Conservation (phyloP, 2,329 filamentous ascomycete species). For the Colletotrichum incanum region DNA sequence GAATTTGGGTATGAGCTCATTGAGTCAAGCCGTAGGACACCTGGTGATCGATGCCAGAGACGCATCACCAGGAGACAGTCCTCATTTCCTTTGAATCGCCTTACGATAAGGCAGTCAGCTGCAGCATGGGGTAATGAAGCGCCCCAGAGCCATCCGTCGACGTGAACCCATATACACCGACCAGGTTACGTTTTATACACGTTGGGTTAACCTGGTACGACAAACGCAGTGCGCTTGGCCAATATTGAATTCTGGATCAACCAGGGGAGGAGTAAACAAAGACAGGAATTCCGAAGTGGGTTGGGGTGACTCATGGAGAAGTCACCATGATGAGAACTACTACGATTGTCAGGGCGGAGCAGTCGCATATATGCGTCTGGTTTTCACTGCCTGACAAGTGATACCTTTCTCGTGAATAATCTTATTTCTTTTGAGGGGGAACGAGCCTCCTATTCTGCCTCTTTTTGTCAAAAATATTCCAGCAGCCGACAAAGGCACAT, state of each 20-base stretch:
- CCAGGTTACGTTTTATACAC: constrained; percentile 8
- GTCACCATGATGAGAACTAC: constrained; percentile 11
- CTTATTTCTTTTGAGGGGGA: constrained; percentile 34
- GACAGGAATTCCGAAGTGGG: constrained; percentile 23
- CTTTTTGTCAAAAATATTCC: constrained; percentile 22
- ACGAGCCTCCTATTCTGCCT: constrained; percentile 27
- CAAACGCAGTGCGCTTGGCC: neutral
- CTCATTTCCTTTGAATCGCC: neutral
- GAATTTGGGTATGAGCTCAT: constrained; percentile 16
- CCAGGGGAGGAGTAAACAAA: constrained; percentile 12
- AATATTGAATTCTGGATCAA: constrained; percentile 31
- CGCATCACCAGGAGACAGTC: neutral
- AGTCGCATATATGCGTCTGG: constrained; percentile 17
- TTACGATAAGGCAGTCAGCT: neutral
- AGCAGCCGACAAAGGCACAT: constrained; percentile 17
- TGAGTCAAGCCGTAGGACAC: neutral
- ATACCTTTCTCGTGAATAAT: constrained; percentile 42
- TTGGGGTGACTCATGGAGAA: constrained; percentile 32
- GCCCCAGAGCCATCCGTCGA: neutral
- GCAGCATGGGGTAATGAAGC: neutral
- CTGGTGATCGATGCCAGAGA: neutral
- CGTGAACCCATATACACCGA: constrained; percentile 1
- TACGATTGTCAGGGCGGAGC: constrained; percentile 6
- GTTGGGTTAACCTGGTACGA: constrained; percentile 15
- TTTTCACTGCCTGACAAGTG: constrained; percentile 15